Base-by-base conservation (phyloP, 2,329 filamentous ascomycete species). In the Seiridium cupressi region DNA sequence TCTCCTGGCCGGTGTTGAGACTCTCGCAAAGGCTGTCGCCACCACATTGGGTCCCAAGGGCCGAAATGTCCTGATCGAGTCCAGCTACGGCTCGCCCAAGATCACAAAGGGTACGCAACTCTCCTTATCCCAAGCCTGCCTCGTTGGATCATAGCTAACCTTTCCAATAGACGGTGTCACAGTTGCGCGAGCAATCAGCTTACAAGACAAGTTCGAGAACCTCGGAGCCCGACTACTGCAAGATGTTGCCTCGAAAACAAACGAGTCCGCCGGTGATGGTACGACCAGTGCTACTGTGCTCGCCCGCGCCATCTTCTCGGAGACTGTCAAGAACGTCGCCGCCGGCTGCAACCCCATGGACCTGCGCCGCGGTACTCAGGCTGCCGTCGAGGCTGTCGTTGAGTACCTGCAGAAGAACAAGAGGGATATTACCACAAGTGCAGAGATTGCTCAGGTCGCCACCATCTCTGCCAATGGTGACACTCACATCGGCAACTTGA, bases 311-410 rank as follows among this genome's bases (percentile, higher is more conserved):
- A 99, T 99, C 81, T 99, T 99, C 87, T 96, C 95, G 79, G 95
- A 99, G 86, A 98, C 94, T 59, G 95, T 98, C 77, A 99, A 99
- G 90, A 99, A 99, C 78, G 95, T 99, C 66, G 95, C 95, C 67
- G 95, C 95, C 65, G 95, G 95, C 74, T 99, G 95, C 90, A 99
- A 99, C 84, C 95, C 95, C 68, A 98, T 99, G 95, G 95, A 99
- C 75, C 87, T 99, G 73, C 90, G 95, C 78, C 90, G 95, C 72
- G 95, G 95, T 79, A 98, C 95, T 73, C 95, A 99, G 84, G 91
- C 93, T 68, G 94, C 94, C 61, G 95, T 99, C 65, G 92, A 97
- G 66, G 89, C 93, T 63, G 95, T 97, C 60, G 93, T 99, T 70
- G 88, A 97, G 73, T 99, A 89, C 81, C 87, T 99, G 71, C 91